Evolutionary conservation across 257 asterid genomes (phyloP).

Genomic region (Lycium ferocissimum): DNA sequence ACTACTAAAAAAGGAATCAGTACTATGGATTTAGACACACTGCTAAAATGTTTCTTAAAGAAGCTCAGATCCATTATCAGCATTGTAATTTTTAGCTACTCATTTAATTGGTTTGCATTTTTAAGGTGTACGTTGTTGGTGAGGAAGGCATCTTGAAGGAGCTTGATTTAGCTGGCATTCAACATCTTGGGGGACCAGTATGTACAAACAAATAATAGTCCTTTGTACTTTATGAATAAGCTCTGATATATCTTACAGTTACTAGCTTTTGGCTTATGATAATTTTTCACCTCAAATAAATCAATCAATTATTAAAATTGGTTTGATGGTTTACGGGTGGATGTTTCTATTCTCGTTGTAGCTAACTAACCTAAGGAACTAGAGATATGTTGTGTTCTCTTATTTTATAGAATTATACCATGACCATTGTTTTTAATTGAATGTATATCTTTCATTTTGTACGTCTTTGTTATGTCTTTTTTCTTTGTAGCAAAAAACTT

Average conservation of each 20-base stretch:
- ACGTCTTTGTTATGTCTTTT: neutral
- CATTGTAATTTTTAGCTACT: neutral
- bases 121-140: conserved; percentile 92
- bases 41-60: neutral
- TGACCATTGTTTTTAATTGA: neutral
- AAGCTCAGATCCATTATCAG: conserved; percentile 17
- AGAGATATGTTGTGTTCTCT: conserved; percentile 9
- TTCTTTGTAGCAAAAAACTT: neutral
- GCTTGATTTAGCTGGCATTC: conserved; percentile 89
- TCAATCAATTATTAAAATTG: neutral
- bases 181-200: conserved; percentile 95
- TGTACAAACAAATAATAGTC: conserved; percentile 28
- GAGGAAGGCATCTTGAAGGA: conserved; percentile 97
- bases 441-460: conserved; percentile 15
- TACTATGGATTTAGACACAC: neutral
- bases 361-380: neutral
- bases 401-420: neutral
- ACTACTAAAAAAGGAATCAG: neutral
- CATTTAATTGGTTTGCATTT: conserved; percentile 34
- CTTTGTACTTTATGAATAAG: neutral
- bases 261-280: neutral
- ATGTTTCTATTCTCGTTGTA: neutral
- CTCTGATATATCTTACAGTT: neutral
- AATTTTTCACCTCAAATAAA: neutral
- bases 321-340: neutral